Base-by-base conservation (phyloP, 2,329 filamentous ascomycete species). In the Talaromyces rugulosus region DNA sequence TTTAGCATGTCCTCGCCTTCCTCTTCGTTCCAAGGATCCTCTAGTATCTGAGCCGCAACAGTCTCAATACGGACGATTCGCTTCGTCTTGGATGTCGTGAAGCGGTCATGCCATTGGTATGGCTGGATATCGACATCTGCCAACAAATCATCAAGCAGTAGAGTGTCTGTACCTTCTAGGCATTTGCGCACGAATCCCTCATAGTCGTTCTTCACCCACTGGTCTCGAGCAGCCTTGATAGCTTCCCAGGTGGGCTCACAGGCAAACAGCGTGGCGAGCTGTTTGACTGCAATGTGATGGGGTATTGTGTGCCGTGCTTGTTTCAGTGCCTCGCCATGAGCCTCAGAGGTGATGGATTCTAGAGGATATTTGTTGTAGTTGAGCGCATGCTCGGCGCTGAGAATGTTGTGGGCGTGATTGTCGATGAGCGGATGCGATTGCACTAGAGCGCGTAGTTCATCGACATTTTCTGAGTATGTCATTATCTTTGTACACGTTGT, bases 81-180 rank as follows among this genome's bases (percentile, higher is more conserved):
- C 73, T 87, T 90, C 67, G 86, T 89, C 7, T 82, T 78, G 59
- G 84, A 85, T 23, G 80, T 12, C 3, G 61, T 52, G 66, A 89
- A 89, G 27, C 81, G 77, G 70, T 89, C 82, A 70, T 92, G 88
- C 83, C 86, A 89, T 5, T 77, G 70, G 67, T 86, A 90, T 0
- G 80, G 72, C 66, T 89, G 83, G 1, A 85, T 82, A 7, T 83
- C 81, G 2, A 78, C 77, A 14, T 80, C 77, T 58, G 84, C 82
- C 7, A 94, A 76, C 0, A 90, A 88, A 74, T 95, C 91, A 67
- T 95, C 91, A n/a, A 96, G 82, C 1, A 96, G 80, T 11, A 94
- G 80, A 1, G 84, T 85, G 71, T 93, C 87, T 31, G 91, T 89
- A 1, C 90, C 90, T 12, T 84, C 75, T 4, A 96, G 81, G 67